These are phyloP conservation scores for Pyrus pyrifolia DNA, from an alignment of 306 rosid genomes.

Conservation along the genomic window DNA sequence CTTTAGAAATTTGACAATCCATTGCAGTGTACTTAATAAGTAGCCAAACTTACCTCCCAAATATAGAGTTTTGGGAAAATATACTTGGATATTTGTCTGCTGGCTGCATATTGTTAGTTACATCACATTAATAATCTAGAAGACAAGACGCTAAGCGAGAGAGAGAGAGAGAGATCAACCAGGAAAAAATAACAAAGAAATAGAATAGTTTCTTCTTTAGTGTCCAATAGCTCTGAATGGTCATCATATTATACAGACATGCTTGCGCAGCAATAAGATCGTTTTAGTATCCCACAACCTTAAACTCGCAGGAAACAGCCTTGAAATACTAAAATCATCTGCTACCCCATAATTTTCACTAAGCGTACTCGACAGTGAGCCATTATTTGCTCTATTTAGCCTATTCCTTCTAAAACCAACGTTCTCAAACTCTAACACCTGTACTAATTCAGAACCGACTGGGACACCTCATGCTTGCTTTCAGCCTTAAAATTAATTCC, in stretches of 20 bases:
- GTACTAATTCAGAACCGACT: background rate
- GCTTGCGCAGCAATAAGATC: background rate
- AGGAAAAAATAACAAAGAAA: background rate
- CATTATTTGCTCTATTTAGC: background rate
- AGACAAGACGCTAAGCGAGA: background rate
- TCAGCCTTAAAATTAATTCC: background rate
- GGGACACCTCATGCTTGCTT: background rate
- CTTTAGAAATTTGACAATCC: background rate
- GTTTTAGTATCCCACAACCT: background rate
- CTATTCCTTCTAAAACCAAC: background rate
- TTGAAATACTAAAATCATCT: background rate
- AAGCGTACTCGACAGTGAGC: background rate
- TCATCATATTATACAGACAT: background rate
- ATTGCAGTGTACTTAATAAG: background rate
- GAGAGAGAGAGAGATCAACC: background rate
- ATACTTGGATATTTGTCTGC: conserved; percentile 67
- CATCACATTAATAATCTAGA: conserved; percentile 1
- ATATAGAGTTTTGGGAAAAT: conserved; percentile 52
- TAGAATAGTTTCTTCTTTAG: background rate
- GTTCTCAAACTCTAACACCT: background rate
- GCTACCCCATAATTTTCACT: background rate
- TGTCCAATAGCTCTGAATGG: background rate
- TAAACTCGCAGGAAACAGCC: background rate
- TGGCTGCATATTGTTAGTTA: conserved; percentile 48
- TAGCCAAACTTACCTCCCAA: conserved; percentile 52